Evolutionary conservation across 1,284 basidiomycete genomes (phyloP), one percentile per base, ranked within the genome.

Genomic region (Pholiota adiposa): DNA sequence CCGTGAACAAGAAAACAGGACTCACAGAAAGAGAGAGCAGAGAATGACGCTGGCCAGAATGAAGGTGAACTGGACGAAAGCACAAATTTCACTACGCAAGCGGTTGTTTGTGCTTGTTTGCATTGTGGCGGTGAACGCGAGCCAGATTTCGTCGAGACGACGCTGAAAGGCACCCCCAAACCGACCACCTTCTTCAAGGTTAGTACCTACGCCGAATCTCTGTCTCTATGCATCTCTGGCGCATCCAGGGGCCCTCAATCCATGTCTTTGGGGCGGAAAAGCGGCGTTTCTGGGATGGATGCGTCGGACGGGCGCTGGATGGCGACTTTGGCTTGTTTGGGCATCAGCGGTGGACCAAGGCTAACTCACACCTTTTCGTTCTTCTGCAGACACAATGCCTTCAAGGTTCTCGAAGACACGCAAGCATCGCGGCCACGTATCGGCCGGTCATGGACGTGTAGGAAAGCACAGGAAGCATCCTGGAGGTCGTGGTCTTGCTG

Each of bases 401-500:
- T 94, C 96, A 77, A 94, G 86, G 77, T 85, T 96, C 82, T 87
- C 89, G 74, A 97, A 97, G 82, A 98, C 94, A 79, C 92, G 97
- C 83, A 98, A 98, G 85, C 96, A 97, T 84, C 88, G 96, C 75
- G 96, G 96, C 73, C 95, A 99, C 85, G 97, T 99, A 73, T 98
- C 96, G 69, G 96, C 96, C 75, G 96, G 96, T 84, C 91, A 98
- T 82, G 97, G 97, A 82, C 96, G 97, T 92, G 92, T 99, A 75
- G 97, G 97, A 72, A 98, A 99, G 89, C 97, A 99, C 90, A 92
- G 97, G 80, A 98, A 99, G 83, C 96, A 97, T 77, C 97, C 97
- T 63, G 97, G 97, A 85, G 97, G 97, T 94, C 94, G 97, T 82
- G 97, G 97, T 98, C 92, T 98, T 74, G 97, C 97, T 83, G 97